These are phyloP conservation scores for Russula lepida DNA, from an alignment of 768 basidiomycete genomes.

Conservation along the genomic window DNA sequence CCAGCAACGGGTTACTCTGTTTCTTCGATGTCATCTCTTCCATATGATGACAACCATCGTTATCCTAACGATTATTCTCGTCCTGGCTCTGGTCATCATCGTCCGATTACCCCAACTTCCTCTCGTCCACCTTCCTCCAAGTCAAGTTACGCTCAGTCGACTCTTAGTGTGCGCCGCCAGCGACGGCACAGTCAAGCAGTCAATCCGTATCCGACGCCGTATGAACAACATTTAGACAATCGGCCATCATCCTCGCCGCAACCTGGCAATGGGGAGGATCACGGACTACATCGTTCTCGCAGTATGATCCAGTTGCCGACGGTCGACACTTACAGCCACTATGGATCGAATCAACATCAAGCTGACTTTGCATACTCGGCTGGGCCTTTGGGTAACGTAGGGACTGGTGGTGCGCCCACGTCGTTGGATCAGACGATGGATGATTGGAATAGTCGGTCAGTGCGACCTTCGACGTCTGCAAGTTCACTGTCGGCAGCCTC, in stretches of 20 bases:
- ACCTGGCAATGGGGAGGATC: conserved; percentile 31
- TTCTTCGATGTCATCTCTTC: conserved; percentile 66
- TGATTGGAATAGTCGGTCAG: conserved; percentile 33
- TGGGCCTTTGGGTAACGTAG: conserved; percentile 30
- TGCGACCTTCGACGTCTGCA: conserved; percentile 69
- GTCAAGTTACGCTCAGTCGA: conserved; percentile 41
- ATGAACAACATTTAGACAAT: conserved; percentile 38
- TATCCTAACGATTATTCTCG: conserved; percentile 49
- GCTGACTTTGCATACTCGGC: conserved; percentile 80
- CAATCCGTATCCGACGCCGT: conserved; percentile 80
- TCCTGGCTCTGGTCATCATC: conserved; percentile 66
- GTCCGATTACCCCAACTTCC: conserved; percentile 52
- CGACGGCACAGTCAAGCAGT: conserved; percentile 81
- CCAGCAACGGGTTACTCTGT: conserved; percentile 84
- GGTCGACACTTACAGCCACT: conserved; percentile 38
- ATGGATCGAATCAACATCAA: conserved; percentile 33
- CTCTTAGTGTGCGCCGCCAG: conserved; percentile 61
- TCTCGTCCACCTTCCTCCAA: conserved; percentile 65
- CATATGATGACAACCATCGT: conserved; percentile 43
- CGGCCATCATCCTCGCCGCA: conserved; percentile 22
- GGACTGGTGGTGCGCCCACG: conserved; percentile 21
- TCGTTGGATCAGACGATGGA: conserved; percentile 25
- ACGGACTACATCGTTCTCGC: conserved; percentile 61
- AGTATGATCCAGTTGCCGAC: conserved; percentile 79
- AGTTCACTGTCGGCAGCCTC: conserved; percentile 71